Conservation (phyloP, 768 basidiomycete genomes). For the Macrolepiota dolichaula region DNA sequence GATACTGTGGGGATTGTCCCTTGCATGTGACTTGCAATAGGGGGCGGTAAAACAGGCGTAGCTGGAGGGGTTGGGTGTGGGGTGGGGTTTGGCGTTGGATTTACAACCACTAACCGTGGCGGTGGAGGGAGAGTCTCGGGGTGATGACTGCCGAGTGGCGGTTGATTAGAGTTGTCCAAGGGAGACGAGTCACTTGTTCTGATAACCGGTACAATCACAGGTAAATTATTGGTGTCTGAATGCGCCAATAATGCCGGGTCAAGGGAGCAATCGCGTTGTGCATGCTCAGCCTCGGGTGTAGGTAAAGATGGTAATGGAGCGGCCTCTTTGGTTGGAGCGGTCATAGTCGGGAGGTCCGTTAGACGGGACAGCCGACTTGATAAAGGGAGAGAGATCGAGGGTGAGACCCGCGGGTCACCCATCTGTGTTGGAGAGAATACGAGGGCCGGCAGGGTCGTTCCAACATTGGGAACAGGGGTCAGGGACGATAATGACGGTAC, state of each 20-base stretch:
- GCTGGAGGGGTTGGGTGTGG: slow-evolving; percentile 79
- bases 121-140: slow-evolving; percentile 20
- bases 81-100: slow-evolving; percentile 74
- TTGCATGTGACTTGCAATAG: background rate
- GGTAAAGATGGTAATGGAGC: background rate
- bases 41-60: slow-evolving; percentile 44
- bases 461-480: background rate
- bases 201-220: background rate
- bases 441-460: background rate
- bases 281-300: slow-evolving; percentile 5
- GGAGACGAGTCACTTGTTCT: slow-evolving; percentile 2
- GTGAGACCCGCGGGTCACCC: background rate
- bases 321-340: background rate
- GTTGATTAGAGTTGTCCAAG: background rate
- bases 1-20: background rate
- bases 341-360: background rate
- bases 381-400: slow-evolving; percentile 2
- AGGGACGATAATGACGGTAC: slow-evolving; percentile 6
- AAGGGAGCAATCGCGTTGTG: background rate
- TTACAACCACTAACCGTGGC: slow-evolving; percentile 64
- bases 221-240: background rate
- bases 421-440: slow-evolving; percentile 1
- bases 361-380: background rate
- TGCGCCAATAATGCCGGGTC: background rate
- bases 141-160: background rate